Percentiles rank a stretch among this genome's conserved stretches.
Conservation (phyloP, 2,329 filamentous ascomycete species). For the Alternaria longipes region DNA sequence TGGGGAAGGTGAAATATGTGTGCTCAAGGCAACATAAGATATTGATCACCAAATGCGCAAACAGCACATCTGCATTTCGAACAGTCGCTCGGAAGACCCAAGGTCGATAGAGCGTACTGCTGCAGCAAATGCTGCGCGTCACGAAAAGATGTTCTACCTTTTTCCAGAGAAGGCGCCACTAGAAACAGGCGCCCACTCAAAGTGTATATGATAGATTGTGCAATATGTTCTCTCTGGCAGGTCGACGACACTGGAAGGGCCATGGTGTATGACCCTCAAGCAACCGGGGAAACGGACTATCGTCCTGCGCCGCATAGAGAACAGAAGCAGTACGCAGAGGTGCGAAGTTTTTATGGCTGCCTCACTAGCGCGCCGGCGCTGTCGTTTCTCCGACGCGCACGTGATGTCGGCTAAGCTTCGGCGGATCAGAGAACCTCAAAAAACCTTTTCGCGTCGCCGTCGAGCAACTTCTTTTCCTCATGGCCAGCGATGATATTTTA, state of each 20-base stretch:
- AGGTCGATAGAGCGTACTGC: background rate
- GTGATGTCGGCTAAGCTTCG: constrained; percentile 13
- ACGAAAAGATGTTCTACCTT: constrained; percentile 63
- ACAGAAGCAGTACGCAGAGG: constrained; percentile 57
- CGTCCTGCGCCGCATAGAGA: constrained; percentile 80
- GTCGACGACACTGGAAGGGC: constrained; percentile 76
- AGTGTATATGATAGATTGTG: constrained; percentile 62
- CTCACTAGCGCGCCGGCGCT: constrained; percentile 9
- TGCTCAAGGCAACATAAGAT: background rate
- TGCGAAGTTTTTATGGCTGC: constrained; percentile 34
- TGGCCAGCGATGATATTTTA: constrained; percentile 51
- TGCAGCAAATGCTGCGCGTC: background rate
- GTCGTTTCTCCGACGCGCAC: constrained; percentile 11
- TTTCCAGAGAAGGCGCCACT: constrained; percentile 53
- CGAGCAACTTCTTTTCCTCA: constrained; percentile 14
- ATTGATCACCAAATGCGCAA: background rate
- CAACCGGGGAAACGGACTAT: constrained; percentile 80
- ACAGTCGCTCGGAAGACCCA: background rate
- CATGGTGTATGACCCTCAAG: constrained; percentile 66
- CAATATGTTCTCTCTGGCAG: constrained; percentile 80
- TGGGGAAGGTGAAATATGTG: background rate
- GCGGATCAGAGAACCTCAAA: constrained; percentile 5
- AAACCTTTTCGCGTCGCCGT: background rate
- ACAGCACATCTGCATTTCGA: background rate
- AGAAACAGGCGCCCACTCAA: constrained; percentile 45